These are phyloP conservation scores for Mucor saturninus DNA, from an alignment of 371 early-diverging fungal species.

Conservation along the genomic window DNA sequence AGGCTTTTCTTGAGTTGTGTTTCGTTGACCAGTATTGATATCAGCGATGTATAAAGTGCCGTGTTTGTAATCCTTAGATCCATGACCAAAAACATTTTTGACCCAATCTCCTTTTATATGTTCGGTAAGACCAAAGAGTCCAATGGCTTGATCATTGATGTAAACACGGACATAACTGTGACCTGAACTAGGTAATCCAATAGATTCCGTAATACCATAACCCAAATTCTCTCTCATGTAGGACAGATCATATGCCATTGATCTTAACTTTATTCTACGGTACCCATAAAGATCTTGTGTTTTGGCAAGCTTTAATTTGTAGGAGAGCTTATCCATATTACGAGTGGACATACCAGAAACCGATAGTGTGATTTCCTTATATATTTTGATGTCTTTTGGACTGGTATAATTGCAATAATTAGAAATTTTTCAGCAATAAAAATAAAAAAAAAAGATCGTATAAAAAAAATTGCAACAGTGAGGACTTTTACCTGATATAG, in stretches of 20 bases:
- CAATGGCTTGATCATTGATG: constrained; percentile 38
- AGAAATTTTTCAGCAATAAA: too few species aligned
- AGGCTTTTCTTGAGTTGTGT: not conserved
- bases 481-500: constrained; percentile 27
- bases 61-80: constrained; percentile 30
- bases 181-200: constrained; percentile 49
- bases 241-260: constrained; percentile 46
- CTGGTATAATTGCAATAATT: not conserved
- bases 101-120: constrained; percentile 38
- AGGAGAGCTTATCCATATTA: constrained; percentile 23
- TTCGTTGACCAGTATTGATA: constrained; percentile 19
- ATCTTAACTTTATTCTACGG: constrained; percentile 35
- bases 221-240: constrained; percentile 56
- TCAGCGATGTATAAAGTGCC: constrained; percentile 26
- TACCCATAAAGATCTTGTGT: constrained; percentile 33
- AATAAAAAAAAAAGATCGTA: too few species aligned
- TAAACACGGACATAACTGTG: constrained; percentile 38
- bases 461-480: too few species aligned
- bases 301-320: constrained; percentile 34
- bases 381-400: constrained; percentile 12
- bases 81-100: constrained; percentile 33
- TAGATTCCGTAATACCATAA: constrained; percentile 45
- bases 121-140: constrained; percentile 43
- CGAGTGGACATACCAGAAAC: constrained; percentile 35
- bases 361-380: constrained; percentile 18